Percentiles rank a stretch among this genome's conserved stretches.
These are phyloP conservation scores for Paramecium octaurelia DNA, from an alignment of 73 alveolate species.

Conservation along the genomic window DNA sequence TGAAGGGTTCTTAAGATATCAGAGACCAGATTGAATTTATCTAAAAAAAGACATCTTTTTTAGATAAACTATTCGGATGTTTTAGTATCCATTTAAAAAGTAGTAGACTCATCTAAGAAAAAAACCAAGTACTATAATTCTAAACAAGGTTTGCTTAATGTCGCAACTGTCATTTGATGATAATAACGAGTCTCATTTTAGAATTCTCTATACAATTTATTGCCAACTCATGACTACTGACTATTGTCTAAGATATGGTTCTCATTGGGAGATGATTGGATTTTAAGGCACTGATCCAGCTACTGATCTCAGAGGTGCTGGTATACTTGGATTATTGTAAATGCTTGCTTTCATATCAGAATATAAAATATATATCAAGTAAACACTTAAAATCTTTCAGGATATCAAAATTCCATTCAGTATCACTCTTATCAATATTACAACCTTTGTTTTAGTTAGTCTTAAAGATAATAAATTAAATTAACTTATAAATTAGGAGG, in stretches of 20 bases:
- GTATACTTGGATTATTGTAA: slow-evolving; percentile 74
- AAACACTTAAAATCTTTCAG: neutral
- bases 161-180: slow-evolving; percentile 48
- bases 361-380: slow-evolving; percentile 36
- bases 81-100: slow-evolving; percentile 25
- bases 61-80: slow-evolving; percentile 45
- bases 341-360: slow-evolving; percentile 66
- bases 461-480: slow-evolving; percentile 50
- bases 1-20: neutral
- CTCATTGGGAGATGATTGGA: slow-evolving; percentile 80
- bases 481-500: slow-evolving; percentile 32
- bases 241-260: slow-evolving; percentile 55
- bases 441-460: slow-evolving; percentile 39
- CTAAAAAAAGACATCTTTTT: neutral
- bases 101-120: slow-evolving; percentile 12
- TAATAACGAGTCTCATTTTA: slow-evolving; percentile 16
- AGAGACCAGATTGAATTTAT: neutral
- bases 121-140: neutral
- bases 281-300: slow-evolving; percentile 83
- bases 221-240: slow-evolving; percentile 50
- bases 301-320: slow-evolving; percentile 86
- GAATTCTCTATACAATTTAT: slow-evolving; percentile 27
- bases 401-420: neutral
- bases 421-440: slow-evolving; percentile 47
- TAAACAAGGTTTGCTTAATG: slow-evolving; percentile 5